A percentile compares a stretch with the other conserved stretches of the same genome.
phyloP scores from a whole-genome alignment of 2,329 filamentous ascomycete genomes.

The Ascochyta koolunga region DNA sequence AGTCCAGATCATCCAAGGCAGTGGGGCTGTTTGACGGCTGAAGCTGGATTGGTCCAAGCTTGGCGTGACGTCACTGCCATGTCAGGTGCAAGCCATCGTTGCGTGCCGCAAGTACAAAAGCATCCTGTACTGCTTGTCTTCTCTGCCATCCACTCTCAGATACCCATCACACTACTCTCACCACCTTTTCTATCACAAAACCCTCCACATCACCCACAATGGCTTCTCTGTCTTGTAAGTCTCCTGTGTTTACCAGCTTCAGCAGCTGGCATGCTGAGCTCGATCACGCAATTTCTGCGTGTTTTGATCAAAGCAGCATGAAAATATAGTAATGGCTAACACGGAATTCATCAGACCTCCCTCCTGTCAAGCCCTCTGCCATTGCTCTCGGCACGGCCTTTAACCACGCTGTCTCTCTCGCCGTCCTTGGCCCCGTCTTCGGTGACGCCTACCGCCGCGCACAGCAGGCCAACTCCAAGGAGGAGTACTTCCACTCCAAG shows the following conservation, averaged over 20 bases:
- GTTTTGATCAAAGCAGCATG: constrained; percentile 9
- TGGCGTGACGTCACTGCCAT: constrained; percentile 40
- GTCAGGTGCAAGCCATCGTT: constrained; percentile 37
- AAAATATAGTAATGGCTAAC: constrained; percentile 24
- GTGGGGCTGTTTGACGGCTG: constrained; percentile 21
- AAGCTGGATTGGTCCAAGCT: constrained; percentile 26
- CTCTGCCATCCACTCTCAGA: constrained; percentile 21
- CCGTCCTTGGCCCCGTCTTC: constrained; percentile 86
- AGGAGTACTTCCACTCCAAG: constrained; percentile 94
- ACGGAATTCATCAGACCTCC: constrained; percentile 60
- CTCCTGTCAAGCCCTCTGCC: constrained; percentile 94
- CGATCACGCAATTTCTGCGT: constrained; percentile 20
- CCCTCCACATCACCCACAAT: constrained; percentile 52
- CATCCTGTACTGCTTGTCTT: constrained; percentile 34
- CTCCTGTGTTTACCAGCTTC: not conserved
- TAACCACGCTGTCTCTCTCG: constrained; percentile 89
- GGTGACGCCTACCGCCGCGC: constrained; percentile 94
- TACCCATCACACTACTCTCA: constrained; percentile 17
- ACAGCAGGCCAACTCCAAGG: constrained; percentile 89
- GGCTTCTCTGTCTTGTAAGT: constrained; percentile 66
- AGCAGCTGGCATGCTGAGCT: not conserved
- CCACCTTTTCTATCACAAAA: constrained; percentile 22
- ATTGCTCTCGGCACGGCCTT: constrained; percentile 96
- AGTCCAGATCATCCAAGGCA: constrained; percentile 25
- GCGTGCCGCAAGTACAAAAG: constrained; percentile 40